Conservation (phyloP, 768 basidiomycete species). For the Leccinum barrowsii region DNA sequence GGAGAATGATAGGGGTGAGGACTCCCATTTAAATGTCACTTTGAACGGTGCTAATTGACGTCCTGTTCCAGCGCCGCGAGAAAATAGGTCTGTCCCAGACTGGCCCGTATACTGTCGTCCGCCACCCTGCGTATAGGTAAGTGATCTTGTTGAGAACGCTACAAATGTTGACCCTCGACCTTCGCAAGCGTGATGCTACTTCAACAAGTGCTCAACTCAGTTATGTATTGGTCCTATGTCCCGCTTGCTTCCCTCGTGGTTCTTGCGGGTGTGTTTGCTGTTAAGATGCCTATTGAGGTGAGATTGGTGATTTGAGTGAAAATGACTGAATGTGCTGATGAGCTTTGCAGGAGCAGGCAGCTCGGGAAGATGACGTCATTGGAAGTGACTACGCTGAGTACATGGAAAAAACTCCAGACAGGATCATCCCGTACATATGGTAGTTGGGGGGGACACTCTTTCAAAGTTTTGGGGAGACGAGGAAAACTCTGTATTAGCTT, state of each 20-base stretch:
- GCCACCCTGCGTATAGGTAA: conserved; percentile 36
- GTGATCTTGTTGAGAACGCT: background rate
- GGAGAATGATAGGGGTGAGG: conserved; percentile 33
- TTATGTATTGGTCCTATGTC: conserved; percentile 35
- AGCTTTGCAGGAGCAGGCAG: conserved; percentile 26
- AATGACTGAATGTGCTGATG: background rate
- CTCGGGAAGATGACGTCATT: conserved; percentile 20
- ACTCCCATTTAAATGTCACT: background rate
- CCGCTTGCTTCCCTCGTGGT: conserved; percentile 29
- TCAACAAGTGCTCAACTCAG: conserved; percentile 22
- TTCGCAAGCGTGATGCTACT: conserved; percentile 21
- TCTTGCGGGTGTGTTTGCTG: conserved; percentile 22
- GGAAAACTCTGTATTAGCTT: background rate
- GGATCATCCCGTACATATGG: conserved; percentile 31
- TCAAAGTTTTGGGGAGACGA: background rate
- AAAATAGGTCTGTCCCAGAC: conserved; percentile 27
- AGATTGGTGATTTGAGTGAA: background rate
- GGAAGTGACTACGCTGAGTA: conserved; percentile 30
- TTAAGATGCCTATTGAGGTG: conserved; percentile 36
- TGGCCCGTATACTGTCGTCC: conserved; percentile 36
- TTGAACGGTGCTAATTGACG: background rate
- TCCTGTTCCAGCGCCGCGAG: conserved; percentile 24
- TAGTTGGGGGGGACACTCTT: conserved; percentile 11
- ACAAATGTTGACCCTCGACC: background rate
- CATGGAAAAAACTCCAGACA: conserved; percentile 27